Conservation (phyloP, 2,329 filamentous ascomycete species). For the Penicillium sp. region DNA sequence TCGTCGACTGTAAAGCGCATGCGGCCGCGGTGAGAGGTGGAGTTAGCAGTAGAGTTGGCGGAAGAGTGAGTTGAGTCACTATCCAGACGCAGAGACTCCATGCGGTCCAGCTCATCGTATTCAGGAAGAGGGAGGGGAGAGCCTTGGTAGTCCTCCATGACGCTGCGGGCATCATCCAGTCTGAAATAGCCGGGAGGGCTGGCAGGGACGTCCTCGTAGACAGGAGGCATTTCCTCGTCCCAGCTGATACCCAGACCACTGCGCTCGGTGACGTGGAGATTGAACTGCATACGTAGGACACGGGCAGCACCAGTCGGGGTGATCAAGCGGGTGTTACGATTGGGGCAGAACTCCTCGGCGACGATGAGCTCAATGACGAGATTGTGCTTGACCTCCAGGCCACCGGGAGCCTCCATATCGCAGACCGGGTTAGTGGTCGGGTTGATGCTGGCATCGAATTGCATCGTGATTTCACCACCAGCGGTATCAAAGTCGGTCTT, state of each 20-base stretch:
- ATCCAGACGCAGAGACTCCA: conserved; percentile 44
- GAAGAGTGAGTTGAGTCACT: conserved; percentile 39
- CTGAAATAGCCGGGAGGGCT: conserved; percentile 73
- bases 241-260: conserved; percentile 88
- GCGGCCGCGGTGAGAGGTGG: conserved; percentile 27
- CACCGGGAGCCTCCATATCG: conserved; percentile 73
- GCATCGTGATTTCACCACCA: conserved; percentile 76
- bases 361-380: conserved; percentile 93
- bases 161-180: conserved; percentile 42
- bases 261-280: conserved; percentile 77
- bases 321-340: conserved; percentile 71
- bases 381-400: conserved; percentile 79
- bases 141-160: conserved; percentile 53
- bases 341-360: conserved; percentile 78
- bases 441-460: conserved; percentile 70
- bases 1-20: conserved; percentile 41
- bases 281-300: conserved; percentile 91
- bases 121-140: conserved; percentile 47
- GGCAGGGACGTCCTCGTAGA: conserved; percentile 90
- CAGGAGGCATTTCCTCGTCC: conserved; percentile 93
- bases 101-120: conserved; percentile 52
- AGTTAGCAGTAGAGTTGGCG: conserved; percentile 17
- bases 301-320: conserved; percentile 88
- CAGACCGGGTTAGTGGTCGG: conserved; percentile 70
- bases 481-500: conserved; percentile 74